Percentiles rank a stretch among this genome's conserved stretches.
Evolutionary conservation across 2,329 filamentous ascomycete genomes (phyloP).

Genomic region (Stachybotrys echinatus): DNA sequence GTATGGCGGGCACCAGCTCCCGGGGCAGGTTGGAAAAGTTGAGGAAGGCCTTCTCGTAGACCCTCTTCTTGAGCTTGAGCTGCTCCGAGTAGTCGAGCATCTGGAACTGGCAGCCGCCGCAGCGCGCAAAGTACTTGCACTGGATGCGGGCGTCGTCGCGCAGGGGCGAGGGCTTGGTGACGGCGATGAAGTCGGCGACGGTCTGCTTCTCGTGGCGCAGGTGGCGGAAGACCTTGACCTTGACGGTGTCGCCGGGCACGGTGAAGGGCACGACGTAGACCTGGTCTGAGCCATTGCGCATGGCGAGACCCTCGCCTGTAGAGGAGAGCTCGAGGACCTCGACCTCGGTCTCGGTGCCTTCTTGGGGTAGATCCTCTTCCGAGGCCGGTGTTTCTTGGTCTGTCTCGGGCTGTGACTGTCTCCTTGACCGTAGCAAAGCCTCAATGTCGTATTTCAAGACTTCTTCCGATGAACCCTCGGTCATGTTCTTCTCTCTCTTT

Average conservation of each 20-base stretch:
- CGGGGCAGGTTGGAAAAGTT: conserved; percentile 84
- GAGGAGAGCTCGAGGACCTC: conserved; percentile 81
- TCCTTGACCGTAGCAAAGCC: conserved; percentile 35
- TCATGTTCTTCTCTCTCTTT: conserved; percentile 55
- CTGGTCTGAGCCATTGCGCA: conserved; percentile 55
- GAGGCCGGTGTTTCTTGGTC: conserved; percentile 20
- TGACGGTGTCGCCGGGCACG: conserved; percentile 76
- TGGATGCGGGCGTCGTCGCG: conserved; percentile 72
- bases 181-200: conserved; percentile 74
- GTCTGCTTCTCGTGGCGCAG: conserved; percentile 61
- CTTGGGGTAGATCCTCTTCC: conserved; percentile 50
- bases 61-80: conserved; percentile 73
- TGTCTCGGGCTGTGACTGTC: conserved; percentile 9
- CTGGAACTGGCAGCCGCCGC: conserved; percentile 94
- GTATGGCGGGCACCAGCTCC: conserved; percentile 68
- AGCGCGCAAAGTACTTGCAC: conserved; percentile 83
- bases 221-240: conserved; percentile 75
- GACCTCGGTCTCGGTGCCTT: conserved; percentile 72
- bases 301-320: conserved; percentile 83
- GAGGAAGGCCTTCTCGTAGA: conserved; percentile 85
- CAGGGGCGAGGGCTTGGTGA: conserved; percentile 66
- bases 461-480: conserved; percentile 60
- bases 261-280: conserved; percentile 88
- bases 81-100: conserved; percentile 90
- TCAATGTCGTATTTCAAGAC: conserved; percentile 61